Percentiles rank a stretch among this genome's conserved stretches.
Conservation (phyloP, 495 filamentous ascomycete genomes). For the Aspergillus coremiiformis region DNA sequence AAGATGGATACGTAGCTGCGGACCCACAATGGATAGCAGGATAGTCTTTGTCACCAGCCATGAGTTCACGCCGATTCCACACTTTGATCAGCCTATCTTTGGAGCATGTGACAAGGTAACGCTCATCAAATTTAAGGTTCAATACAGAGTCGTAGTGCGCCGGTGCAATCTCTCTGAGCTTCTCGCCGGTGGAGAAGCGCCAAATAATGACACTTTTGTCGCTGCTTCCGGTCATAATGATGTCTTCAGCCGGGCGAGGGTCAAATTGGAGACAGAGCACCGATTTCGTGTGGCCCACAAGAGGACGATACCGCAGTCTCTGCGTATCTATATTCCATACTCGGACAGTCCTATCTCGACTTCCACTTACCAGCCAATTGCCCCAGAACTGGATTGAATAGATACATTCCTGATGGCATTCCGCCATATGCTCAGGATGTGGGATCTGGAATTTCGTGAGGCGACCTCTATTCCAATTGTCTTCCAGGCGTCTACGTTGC, state of each 20-base stretch:
- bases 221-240: slow-evolving; percentile 90
- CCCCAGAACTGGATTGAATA: slow-evolving; percentile 87
- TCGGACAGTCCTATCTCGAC: slow-evolving; percentile 77
- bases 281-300: slow-evolving; percentile 72
- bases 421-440: slow-evolving; percentile 68
- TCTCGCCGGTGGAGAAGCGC: slow-evolving; percentile 83
- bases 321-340: slow-evolving; percentile 85
- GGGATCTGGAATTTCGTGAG: slow-evolving; percentile 86
- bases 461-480: slow-evolving; percentile 80
- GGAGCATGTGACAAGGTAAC: slow-evolving; percentile 89
- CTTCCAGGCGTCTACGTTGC: slow-evolving; percentile 74
- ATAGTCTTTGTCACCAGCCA: slow-evolving; percentile 62
- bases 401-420: slow-evolving; percentile 87
- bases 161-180: slow-evolving; percentile 59
- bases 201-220: slow-evolving; percentile 86
- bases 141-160: slow-evolving; percentile 88
- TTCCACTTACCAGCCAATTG: slow-evolving; percentile 87
- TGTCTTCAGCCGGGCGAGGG: slow-evolving; percentile 77
- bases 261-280: slow-evolving; percentile 97
- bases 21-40: slow-evolving; percentile 33
- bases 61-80: slow-evolving; percentile 73
- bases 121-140: slow-evolving; percentile 89
- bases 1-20: slow-evolving; percentile 43
- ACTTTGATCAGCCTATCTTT: slow-evolving; percentile 96
- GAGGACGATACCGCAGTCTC: slow-evolving; percentile 60